Conservation (phyloP, 139 green algal species). For the Micromonas commoda region DNA sequence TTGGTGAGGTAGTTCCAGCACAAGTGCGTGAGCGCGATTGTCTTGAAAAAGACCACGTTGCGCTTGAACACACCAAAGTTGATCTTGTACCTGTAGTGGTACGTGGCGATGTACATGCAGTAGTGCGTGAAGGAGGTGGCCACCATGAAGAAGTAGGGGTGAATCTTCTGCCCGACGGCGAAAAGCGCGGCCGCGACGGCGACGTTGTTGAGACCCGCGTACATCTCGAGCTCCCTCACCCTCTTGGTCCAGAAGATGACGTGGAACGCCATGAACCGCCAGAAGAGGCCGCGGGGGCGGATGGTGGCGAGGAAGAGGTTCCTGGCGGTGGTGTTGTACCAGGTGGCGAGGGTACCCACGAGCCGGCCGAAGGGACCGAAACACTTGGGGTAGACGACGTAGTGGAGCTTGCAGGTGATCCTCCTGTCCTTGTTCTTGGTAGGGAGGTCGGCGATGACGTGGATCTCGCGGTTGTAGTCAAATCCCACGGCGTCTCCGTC, state of each 20-base stretch:
- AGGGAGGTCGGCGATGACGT: constrained; percentile 29
- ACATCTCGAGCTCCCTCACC: constrained; percentile 9
- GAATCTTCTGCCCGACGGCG: constrained; percentile 9
- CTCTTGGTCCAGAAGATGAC: constrained; percentile 21
- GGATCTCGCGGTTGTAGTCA: constrained; percentile 37
- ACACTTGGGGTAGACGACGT: constrained; percentile 34
- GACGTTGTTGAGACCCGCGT: constrained; percentile 24
- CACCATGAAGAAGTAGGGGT: constrained; percentile 22
- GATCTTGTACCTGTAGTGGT: constrained; percentile 18
- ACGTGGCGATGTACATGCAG: constrained; percentile 36
- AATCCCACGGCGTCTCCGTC: constrained; percentile 32
- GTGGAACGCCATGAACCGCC: constrained; percentile 18
- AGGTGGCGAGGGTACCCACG: constrained; percentile 1
- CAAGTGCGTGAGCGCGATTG: constrained; percentile 23
- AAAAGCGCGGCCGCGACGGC: constrained; percentile 4
- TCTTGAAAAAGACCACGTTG: constrained; percentile 36
- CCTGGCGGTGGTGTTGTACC: constrained; percentile 28
- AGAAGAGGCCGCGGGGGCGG: constrained; percentile 1
- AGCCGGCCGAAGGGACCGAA: constrained; percentile 15
- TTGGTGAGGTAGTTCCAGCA: constrained; percentile 11
- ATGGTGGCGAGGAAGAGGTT: constrained; percentile 36
- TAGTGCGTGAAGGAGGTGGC: constrained; percentile 35
- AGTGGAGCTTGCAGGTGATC: constrained; percentile 37
- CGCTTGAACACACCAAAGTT: constrained; percentile 31
- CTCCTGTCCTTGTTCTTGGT: constrained; percentile 17